Evolutionary conservation across 257 asterid species (phyloP), one percentile per base, ranked within the genome.

Genomic region (Schizonepeta tenuifolia): DNA sequence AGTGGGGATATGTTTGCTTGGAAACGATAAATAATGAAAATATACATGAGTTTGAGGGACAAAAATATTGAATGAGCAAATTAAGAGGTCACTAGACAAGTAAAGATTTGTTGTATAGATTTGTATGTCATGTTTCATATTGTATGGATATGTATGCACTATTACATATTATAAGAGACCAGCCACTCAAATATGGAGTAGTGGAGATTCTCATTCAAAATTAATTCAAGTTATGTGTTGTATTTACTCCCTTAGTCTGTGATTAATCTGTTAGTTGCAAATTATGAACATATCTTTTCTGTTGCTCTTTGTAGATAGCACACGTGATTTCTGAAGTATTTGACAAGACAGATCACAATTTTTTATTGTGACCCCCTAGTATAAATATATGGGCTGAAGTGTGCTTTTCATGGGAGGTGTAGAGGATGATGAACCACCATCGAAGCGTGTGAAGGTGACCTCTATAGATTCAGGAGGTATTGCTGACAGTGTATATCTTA

Each of bases 361-460:
- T 28, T 49, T 66, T 77, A 46, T 61, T 54, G 78, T 55, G 82
- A 43, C 67, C 55, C 53, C n/a, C 62, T 64, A 77, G 74, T 70
- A 56, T 67, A 40, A 53, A 82, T 87, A 81, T 83, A 90, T 87
- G 90, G 96, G 88, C 92, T 89, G 91, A 87, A 82, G 81, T 79
- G 83, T 80, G 72, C 91, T 83, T 90, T 90, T 86, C 91, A 90
- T 90, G 96, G 96, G 95, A 90, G 92, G 96, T 83, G 85, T 82
- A 84, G 92, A 84, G 81, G 92, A 86, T 76, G 86, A 86, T 79
- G 96, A 82, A 80, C 94, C 96, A 82, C 92, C 92, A 38, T 83
- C 91, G 57, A 89, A 91, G 74, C 97, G 96, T 55, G 89, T 85
- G 86, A 91, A 87, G 84, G 85, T 85, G 73, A 69, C 84, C 78